These are phyloP conservation scores for Podospora sp. DNA, from an alignment of 495 filamentous ascomycete genomes.

Conservation along the genomic window DNA sequence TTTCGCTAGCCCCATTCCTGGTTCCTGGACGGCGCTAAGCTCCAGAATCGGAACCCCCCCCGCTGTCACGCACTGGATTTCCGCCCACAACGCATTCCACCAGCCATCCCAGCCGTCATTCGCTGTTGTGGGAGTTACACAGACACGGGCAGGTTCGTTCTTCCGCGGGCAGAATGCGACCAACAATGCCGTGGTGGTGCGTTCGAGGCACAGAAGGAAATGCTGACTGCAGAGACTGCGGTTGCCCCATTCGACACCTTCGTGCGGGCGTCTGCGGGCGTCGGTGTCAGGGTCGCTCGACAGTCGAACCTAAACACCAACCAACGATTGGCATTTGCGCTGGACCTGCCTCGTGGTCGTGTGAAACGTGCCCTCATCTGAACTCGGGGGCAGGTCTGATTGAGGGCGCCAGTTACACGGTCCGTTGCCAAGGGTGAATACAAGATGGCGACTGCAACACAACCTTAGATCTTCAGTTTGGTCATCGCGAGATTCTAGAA, in stretches of 20 bases:
- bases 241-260: background rate
- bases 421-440: background rate
- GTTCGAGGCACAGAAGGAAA: too few relatives aligned
- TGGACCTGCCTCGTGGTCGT: background rate
- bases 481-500: background rate
- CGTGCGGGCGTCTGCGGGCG: background rate
- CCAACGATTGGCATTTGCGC: background rate
- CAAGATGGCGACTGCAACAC: background rate
- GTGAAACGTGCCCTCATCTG: background rate
- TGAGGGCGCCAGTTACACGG: background rate
- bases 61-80: background rate
- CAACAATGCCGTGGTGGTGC: background rate
- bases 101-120: background rate
- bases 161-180: background rate
- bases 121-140: background rate
- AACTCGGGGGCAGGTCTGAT: background rate
- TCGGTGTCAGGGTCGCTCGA: background rate
- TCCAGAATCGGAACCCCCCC: background rate
- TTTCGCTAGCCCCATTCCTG: background rate
- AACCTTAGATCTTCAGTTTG: background rate
- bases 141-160: background rate
- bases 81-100: background rate
- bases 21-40: conserved; percentile 7
- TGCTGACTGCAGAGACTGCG: background rate
- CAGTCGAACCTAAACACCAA: too few relatives aligned